Evolutionary conservation across 2,329 filamentous ascomycete species (phyloP).

Genomic region (Teratosphaeriaceae sp.): DNA sequence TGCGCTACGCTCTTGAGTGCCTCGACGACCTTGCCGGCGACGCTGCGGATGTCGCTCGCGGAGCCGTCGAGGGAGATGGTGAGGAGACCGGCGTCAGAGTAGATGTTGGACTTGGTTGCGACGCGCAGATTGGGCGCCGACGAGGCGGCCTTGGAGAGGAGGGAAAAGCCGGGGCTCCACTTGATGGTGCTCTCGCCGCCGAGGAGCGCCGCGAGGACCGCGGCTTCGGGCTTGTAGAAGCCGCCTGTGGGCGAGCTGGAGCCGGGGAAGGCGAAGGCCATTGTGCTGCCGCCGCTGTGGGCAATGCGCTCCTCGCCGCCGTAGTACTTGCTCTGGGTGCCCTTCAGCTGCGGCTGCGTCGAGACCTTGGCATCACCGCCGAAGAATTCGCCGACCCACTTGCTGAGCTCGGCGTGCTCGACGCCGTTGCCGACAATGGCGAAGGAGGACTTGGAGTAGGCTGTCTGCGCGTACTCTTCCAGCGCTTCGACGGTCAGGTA

Average conservation of each 20-base stretch:
- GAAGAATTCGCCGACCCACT: conserved; percentile 95
- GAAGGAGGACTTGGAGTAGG: conserved; percentile 85
- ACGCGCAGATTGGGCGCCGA: conserved; percentile 60
- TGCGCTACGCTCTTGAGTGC: conserved; percentile 70
- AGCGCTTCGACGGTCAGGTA: conserved; percentile 75
- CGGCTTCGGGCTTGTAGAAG: conserved; percentile 81
- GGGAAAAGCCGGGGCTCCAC: conserved; percentile 89
- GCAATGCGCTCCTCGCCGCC: conserved; percentile 90
- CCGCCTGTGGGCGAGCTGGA: conserved; percentile 66
- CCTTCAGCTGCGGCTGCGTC: conserved; percentile 51
- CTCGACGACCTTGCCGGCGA: conserved; percentile 70
- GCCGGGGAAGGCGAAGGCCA: conserved; percentile 90
- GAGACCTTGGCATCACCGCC: conserved; percentile 53
- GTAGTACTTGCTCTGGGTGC: conserved; percentile 72
- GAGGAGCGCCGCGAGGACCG: conserved; percentile 80
- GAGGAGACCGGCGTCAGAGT: conserved; percentile 91
- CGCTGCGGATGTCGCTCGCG: conserved; percentile 64
- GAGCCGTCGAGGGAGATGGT: conserved; percentile 73
- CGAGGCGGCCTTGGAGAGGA: conserved; percentile 73
- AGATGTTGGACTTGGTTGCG: conserved; percentile 70
- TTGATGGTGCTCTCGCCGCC: conserved; percentile 90
- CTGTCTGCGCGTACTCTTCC: conserved; percentile 66
- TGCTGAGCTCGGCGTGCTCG: conserved; percentile 65
- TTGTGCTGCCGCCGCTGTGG: conserved; percentile 67
- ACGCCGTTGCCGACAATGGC: conserved; percentile 87